Base-by-base conservation (phyloP, 805 yeast species). In the Barnettozyma californica region DNA sequence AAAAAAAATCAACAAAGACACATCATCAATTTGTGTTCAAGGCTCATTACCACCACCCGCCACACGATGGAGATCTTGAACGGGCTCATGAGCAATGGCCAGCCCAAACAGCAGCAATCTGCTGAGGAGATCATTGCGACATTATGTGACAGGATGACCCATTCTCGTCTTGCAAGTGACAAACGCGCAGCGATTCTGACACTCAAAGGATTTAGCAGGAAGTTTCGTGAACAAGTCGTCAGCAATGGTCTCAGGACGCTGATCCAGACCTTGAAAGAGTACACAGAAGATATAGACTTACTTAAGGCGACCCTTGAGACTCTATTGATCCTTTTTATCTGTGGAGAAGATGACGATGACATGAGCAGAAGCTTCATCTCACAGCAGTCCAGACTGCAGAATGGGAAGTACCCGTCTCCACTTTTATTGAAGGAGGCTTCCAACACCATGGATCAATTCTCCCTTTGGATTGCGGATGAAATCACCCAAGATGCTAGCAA, bases 381-480 rank as follows among this genome's bases (percentile, higher is more conserved):
- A 21, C 83, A 81, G 63, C 87, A 84, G 66, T 79, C 91, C 19
- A 73, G 95, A 53, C 57, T 77, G 20, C 84, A 82, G 59, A 83
- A 84, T 66, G 92, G 92, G 11, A 84, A 84, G 59, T 86, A 85
- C 55, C 88, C 91, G 0, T 81, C 90, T 2, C 94, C 94, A 3
- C 67, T 82, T 18, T 68, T 81, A 25, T 67, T 77, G 65, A 80
- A 76, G 44, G 77, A 77, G 39, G 64, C 74, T 3, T 18, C 31
- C 9, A 67, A 64, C 20, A 55, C 68, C 3, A 78, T 81, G 11
- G 98, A 91, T 62, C 95, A 89, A 59, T 87, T 94, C 55, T 87
- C 97, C 0, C 68, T 91, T 48, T 91, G 97, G 96, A 87, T 94
- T 29, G 89, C 98, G 0, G 99, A 94, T 66, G 97, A 89, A 59